Conservation (phyloP, 2,329 filamentous ascomycete species). For the Dactylellina drechsleri region DNA sequence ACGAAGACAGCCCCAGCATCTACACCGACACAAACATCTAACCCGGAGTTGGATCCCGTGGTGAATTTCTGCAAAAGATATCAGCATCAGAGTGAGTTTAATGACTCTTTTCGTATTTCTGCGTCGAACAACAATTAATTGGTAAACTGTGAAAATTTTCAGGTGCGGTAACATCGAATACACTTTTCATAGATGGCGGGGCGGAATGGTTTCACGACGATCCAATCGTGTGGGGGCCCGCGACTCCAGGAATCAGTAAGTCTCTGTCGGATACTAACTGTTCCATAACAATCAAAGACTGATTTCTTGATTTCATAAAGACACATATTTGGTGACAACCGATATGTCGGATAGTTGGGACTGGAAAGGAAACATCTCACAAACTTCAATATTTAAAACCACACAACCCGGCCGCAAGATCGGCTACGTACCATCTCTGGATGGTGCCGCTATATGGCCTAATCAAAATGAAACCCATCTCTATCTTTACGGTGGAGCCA, state of each 20-base stretch:
- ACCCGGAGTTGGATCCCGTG: constrained; percentile 36
- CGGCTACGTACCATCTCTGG: constrained; percentile 43
- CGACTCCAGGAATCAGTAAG: constrained; percentile 47
- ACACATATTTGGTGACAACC: constrained; percentile 46
- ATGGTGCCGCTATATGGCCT: constrained; percentile 44
- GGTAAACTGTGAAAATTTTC: background rate
- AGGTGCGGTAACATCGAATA: constrained; percentile 34
- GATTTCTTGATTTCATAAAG: background rate
- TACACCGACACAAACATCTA: too few relatives aligned
- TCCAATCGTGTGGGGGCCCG: constrained; percentile 38
- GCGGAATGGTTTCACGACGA: constrained; percentile 51
- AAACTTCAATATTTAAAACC: constrained; percentile 42
- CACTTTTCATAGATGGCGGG: constrained; percentile 48
- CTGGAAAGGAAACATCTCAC: constrained; percentile 49
- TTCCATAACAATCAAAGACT: too few relatives aligned
- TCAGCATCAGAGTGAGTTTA: constrained; percentile 47
- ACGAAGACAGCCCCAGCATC: too few relatives aligned
- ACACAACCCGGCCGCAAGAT: constrained; percentile 42
- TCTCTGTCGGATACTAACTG: background rate
- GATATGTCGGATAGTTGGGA: constrained; percentile 49
- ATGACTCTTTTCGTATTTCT: too few relatives aligned
- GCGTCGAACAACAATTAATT: background rate
- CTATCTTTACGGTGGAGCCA: constrained; percentile 45
- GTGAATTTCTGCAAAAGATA: constrained; percentile 50
- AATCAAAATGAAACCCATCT: constrained; percentile 38